Evolutionary conservation across 73 alveolate genomes (phyloP).

Genomic region (Urostyla sp.): DNA sequence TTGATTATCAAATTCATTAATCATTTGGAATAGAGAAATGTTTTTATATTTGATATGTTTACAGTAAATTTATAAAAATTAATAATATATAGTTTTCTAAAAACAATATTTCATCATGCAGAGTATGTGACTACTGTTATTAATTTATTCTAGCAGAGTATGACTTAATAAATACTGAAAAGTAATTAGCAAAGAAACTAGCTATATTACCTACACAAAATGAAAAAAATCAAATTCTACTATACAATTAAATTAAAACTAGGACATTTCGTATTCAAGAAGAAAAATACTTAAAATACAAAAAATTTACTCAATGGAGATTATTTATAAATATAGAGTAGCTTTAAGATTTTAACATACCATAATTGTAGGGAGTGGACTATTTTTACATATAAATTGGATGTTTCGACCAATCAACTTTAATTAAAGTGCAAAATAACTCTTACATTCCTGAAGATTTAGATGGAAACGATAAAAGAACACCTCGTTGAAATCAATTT

Average conservation of each 20-base stretch:
- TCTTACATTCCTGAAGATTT: too few species aligned
- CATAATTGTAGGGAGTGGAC: neutral
- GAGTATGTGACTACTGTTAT: slow-evolving; percentile 27
- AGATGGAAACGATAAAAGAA: too few species aligned
- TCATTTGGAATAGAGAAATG: slow-evolving; percentile 15
- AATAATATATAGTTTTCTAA: neutral
- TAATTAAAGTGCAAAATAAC: slow-evolving; percentile 15
- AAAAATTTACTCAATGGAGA: slow-evolving; percentile 14
- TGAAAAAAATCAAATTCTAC: too few species aligned
- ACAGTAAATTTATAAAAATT: neutral
- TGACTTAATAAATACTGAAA: slow-evolving; percentile 21
- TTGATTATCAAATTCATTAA: slow-evolving; percentile 8
- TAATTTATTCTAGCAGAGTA: slow-evolving; percentile 5
- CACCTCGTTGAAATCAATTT: too few species aligned
- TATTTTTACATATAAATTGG: neutral
- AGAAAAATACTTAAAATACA: neutral
- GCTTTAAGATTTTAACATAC: slow-evolving; percentile 1
- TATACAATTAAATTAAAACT: neutral
- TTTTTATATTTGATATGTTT: neutral
- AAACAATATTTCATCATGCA: slow-evolving; percentile 7
- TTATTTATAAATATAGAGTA: slow-evolving; percentile 17
- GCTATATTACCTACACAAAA: neutral
- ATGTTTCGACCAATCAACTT: slow-evolving; percentile 8
- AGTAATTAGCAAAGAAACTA: slow-evolving; percentile 9
- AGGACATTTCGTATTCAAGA: neutral